These are phyloP conservation scores for Naganishia liquefaciens DNA, from an alignment of 1,284 basidiomycete species.

Conservation along the genomic window DNA sequence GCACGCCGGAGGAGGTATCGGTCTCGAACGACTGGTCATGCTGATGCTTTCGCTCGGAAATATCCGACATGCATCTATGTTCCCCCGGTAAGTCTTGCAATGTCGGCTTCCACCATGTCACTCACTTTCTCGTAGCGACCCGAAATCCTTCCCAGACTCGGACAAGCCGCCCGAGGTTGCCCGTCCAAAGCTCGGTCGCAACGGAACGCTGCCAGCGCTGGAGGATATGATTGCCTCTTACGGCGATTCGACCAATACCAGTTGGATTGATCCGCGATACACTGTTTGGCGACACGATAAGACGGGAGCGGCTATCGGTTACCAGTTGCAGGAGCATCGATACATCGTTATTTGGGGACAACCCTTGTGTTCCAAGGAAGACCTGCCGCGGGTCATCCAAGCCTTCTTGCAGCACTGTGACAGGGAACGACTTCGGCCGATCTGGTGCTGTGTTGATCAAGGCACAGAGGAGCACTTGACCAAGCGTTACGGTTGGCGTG, in stretches of 20 bases:
- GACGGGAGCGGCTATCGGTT: conserved; percentile 60
- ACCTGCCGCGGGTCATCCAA: conserved; percentile 55
- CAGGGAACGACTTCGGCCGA: conserved; percentile 57
- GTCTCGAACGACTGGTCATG: conserved; percentile 56
- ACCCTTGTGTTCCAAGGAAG: conserved; percentile 58
- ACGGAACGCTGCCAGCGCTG: conserved; percentile 40
- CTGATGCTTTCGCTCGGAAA: conserved; percentile 55
- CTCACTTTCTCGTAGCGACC: conserved; percentile 23
- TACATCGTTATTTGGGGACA: conserved; percentile 59
- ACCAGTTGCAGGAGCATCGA: conserved; percentile 48
- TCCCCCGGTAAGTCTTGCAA: conserved; percentile 50
- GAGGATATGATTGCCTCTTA: conserved; percentile 60
- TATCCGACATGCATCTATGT: conserved; percentile 57
- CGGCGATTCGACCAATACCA: conserved; percentile 62
- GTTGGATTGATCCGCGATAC: conserved; percentile 62
- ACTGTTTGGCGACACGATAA: conserved; percentile 58
- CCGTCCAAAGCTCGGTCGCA: conserved; percentile 38
- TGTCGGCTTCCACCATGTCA: background rate
- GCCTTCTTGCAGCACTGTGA: conserved; percentile 55
- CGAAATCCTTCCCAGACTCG: conserved; percentile 40
- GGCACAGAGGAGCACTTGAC: conserved; percentile 58
- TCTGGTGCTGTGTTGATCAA: conserved; percentile 60
- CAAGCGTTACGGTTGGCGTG: conserved; percentile 58
- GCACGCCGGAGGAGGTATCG: conserved; percentile 57
- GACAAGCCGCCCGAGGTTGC: conserved; percentile 35